A percentile compares a stretch with the other conserved stretches of the same genome.
Evolutionary conservation across 805 yeast genomes (phyloP).

Genomic region (Wickerhamiella australiensis): DNA sequence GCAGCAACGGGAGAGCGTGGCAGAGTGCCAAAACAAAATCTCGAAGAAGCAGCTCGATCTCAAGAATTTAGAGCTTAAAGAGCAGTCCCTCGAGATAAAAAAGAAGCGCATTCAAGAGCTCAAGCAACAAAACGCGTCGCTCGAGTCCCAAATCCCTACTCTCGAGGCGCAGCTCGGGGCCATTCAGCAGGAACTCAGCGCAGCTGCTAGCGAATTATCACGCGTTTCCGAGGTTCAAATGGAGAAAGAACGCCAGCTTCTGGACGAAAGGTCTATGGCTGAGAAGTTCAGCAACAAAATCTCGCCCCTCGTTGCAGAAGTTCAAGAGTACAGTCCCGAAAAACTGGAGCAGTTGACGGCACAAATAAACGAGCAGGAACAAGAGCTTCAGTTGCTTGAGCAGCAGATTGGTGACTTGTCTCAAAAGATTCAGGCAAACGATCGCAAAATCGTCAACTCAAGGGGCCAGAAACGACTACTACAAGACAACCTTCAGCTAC

Average conservation of each 20-base stretch:
- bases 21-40: background rate
- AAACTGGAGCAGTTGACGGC: constrained; percentile 7
- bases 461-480: constrained; percentile 50
- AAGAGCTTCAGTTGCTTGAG: background rate
- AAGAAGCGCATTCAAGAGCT: constrained; percentile 8
- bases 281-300: constrained; percentile 11
- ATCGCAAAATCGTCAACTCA: constrained; percentile 33
- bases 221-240: background rate
- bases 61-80: constrained; percentile 14
- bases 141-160: background rate
- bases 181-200: background rate
- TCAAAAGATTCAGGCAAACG: background rate
- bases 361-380: background rate
- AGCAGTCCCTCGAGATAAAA: constrained; percentile 10
- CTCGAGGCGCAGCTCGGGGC: background rate
- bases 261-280: background rate
- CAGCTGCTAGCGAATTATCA: background rate
- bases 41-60: constrained; percentile 10
- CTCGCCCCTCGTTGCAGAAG: background rate
- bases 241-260: background rate
- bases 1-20: background rate
- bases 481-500: constrained; percentile 49
- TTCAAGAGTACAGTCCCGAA: background rate
- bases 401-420: constrained; percentile 24
- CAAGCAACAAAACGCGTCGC: constrained; percentile 2